Conservation (phyloP, 768 basidiomycete species). For the Pulveroboletus sp. region DNA sequence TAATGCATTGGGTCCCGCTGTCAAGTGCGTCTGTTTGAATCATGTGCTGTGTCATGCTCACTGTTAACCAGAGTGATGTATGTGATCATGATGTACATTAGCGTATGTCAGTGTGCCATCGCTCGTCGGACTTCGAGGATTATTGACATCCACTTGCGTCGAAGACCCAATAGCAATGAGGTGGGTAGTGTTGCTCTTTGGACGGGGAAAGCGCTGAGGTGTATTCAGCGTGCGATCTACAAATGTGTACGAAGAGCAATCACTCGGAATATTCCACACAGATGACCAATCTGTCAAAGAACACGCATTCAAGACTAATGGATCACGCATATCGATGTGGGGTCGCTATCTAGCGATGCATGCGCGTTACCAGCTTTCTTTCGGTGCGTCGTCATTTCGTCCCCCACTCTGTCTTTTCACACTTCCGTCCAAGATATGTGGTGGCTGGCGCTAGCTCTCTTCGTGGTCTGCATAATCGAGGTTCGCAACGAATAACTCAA, state of each 20-base stretch:
- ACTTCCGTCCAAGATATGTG: constrained; percentile 74
- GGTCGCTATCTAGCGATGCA: constrained; percentile 78
- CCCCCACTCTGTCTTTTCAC: not conserved
- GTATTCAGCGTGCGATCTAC: constrained; percentile 75
- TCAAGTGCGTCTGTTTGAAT: constrained; percentile 55
- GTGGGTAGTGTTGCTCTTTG: constrained; percentile 30
- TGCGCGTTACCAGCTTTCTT: constrained; percentile 83
- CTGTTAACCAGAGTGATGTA: constrained; percentile 56
- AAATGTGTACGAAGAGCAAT: constrained; percentile 91
- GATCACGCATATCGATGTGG: constrained; percentile 61
- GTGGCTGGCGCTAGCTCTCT: constrained; percentile 85
- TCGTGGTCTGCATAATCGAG: constrained; percentile 92
- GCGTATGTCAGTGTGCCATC: constrained; percentile 56
- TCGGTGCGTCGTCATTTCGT: constrained; percentile 50
- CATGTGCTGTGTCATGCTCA: not conserved
- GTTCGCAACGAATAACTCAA: constrained; percentile 36
- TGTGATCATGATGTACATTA: constrained; percentile 92
- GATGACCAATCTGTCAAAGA: constrained; percentile 48
- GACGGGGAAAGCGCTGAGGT: not conserved
- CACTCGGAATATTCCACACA: constrained; percentile 70
- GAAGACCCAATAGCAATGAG: constrained; percentile 80
- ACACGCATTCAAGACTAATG: constrained; percentile 38
- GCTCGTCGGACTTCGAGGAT: not conserved
- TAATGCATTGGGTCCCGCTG: constrained; percentile 76
- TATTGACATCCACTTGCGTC: constrained; percentile 3